Percentiles rank a stretch among this genome's conserved stretches.
Conservation (phyloP, 1,139 yeast species). For the Candida sanyaensis region DNA sequence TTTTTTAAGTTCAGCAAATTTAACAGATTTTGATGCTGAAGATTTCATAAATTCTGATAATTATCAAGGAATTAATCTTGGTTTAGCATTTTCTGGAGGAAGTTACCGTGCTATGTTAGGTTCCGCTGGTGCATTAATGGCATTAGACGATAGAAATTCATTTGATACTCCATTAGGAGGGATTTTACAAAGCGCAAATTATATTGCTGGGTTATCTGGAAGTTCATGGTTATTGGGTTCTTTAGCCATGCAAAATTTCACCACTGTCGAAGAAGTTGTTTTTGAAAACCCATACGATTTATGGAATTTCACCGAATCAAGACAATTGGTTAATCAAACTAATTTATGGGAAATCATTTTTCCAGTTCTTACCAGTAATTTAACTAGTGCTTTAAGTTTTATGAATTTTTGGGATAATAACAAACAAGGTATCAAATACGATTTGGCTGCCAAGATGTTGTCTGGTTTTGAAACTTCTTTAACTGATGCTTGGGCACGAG, state of each 20-base stretch:
- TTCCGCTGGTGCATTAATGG: slow-evolving; percentile 88
- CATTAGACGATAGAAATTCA: slow-evolving; percentile 71
- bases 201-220: slow-evolving; percentile 42
- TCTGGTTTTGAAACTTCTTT: slow-evolving; percentile 36
- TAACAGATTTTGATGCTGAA: slow-evolving; percentile 35
- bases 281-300: slow-evolving; percentile 29
- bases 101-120: slow-evolving; percentile 88
- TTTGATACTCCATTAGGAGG: slow-evolving; percentile 46
- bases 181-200: slow-evolving; percentile 37
- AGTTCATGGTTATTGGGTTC: slow-evolving; percentile 43
- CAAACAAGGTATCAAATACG: slow-evolving; percentile 27
- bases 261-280: slow-evolving; percentile 36
- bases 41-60: slow-evolving; percentile 25
- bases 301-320: slow-evolving; percentile 37
- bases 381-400: slow-evolving; percentile 29
- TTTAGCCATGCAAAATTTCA: slow-evolving; percentile 34
- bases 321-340: slow-evolving; percentile 30
- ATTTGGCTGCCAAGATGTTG: slow-evolving; percentile 27
- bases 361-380: slow-evolving; percentile 24
- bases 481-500: slow-evolving; percentile 43
- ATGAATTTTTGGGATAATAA: slow-evolving; percentile 30
- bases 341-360: slow-evolving; percentile 22
- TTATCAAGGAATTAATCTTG: slow-evolving; percentile 48
- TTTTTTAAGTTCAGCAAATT: slow-evolving; percentile 35
- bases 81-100: slow-evolving; percentile 86